Conservation (phyloP, 257 asterid genomes). For the Jaltomata sinuosa region DNA sequence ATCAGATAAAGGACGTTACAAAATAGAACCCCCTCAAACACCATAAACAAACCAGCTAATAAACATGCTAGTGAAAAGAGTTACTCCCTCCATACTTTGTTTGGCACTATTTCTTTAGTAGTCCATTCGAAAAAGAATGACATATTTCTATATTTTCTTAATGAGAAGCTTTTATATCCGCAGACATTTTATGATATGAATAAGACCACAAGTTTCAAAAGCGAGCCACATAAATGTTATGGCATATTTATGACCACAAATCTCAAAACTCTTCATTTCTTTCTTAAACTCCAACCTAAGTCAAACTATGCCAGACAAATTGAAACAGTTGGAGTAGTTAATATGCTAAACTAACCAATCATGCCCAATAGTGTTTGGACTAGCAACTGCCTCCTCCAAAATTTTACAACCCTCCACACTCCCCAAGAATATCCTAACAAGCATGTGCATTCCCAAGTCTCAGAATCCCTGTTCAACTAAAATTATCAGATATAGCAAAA, state of each 20-base stretch:
- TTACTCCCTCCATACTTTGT: not conserved
- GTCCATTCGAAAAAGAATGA: not conserved
- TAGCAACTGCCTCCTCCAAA: not conserved
- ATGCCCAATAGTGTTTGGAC: not conserved
- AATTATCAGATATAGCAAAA: not conserved
- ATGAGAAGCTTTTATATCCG: too few relatives aligned
- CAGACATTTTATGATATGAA: not conserved
- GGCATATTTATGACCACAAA: not conserved
- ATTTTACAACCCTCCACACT: not conserved
- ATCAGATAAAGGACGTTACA: not conserved
- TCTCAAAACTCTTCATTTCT: not conserved
- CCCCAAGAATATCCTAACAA: not conserved
- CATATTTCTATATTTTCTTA: not conserved
- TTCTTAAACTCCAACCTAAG: not conserved
- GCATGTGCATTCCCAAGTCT: not conserved
- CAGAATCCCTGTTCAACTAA: not conserved
- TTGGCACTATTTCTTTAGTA: not conserved
- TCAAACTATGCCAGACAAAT: not conserved
- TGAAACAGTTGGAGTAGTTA: not conserved
- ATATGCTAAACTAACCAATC: not conserved
- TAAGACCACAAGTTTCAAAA: too few relatives aligned
- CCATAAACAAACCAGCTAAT: not conserved
- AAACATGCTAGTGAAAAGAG: not conserved
- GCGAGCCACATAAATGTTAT: not conserved
- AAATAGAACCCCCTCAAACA: not conserved